Percentiles rank a stretch among this genome's conserved stretches.
These are phyloP conservation scores for Zygotorulaspora florentina DNA, from an alignment of 805 yeast genomes.

Conservation along the genomic window DNA sequence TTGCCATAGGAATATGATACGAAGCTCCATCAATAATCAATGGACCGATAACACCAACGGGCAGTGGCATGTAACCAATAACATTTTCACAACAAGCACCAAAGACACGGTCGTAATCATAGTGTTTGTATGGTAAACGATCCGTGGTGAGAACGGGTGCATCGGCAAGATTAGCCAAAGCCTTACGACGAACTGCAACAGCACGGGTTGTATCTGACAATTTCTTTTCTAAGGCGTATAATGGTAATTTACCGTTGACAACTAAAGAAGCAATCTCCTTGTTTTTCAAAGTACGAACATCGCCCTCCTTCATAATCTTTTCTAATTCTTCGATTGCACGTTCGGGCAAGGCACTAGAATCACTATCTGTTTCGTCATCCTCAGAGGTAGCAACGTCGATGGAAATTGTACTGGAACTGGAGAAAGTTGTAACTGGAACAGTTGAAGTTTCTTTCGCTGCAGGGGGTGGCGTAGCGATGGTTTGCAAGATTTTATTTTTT, in stretches of 20 bases:
- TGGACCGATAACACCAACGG: slow-evolving; percentile 98
- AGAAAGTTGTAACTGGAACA: slow-evolving; percentile 26
- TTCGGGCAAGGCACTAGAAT: slow-evolving; percentile 35
- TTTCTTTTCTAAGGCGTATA: slow-evolving; percentile 92
- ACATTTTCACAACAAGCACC: slow-evolving; percentile 99
- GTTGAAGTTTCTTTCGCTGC: slow-evolving; percentile 1
- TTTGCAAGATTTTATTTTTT: slow-evolving; percentile 1
- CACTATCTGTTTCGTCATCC: slow-evolving; percentile 34
- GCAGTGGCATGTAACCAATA: slow-evolving; percentile 92
- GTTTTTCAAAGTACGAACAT: slow-evolving; percentile 59
- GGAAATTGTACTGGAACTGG: slow-evolving; percentile 14
- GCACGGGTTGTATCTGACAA: slow-evolving; percentile 87
- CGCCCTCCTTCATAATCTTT: slow-evolving; percentile 63
- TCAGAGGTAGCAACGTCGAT: slow-evolving; percentile 16
- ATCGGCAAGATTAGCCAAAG: slow-evolving; percentile 78
- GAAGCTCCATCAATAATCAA: slow-evolving; percentile 83
- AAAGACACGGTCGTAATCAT: slow-evolving; percentile 92
- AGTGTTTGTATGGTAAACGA: slow-evolving; percentile 72
- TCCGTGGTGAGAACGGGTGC: slow-evolving; percentile 73
- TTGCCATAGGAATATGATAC: slow-evolving; percentile 95
- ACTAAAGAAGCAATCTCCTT: slow-evolving; percentile 73
- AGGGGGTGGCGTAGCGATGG: neutral
- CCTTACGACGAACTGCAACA: slow-evolving; percentile 85
- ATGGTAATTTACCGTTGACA: slow-evolving; percentile 72
- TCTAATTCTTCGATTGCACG: slow-evolving; percentile 63